These are phyloP conservation scores for Rhizopus delemar DNA, from an alignment of 371 early-diverging fungal species.

Conservation along the genomic window DNA sequence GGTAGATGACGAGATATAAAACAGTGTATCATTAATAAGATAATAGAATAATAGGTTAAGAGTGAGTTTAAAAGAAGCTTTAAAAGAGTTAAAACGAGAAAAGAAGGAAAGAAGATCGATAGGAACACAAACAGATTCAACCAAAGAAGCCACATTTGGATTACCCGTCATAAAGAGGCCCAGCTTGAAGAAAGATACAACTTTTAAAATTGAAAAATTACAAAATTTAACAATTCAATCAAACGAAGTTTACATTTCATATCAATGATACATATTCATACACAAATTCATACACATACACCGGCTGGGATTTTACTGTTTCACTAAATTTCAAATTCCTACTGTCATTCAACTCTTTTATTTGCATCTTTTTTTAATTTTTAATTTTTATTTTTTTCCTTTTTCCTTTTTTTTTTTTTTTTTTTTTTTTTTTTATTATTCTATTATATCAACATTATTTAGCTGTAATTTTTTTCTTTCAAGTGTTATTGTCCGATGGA, in stretches of 20 bases:
- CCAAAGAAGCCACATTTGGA: neutral
- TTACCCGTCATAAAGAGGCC: too few species aligned
- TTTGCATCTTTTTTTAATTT: neutral
- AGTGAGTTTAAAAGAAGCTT: neutral
- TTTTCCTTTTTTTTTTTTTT: neutral
- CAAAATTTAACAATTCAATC: too few species aligned
- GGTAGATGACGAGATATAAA: constrained; percentile 5
- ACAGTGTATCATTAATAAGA: too few species aligned
- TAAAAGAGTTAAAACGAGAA: neutral
- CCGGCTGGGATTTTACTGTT: neutral
- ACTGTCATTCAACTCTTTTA: constrained; percentile 1
- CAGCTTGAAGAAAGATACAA: neutral
- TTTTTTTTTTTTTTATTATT: neutral
- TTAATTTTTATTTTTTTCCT: neutral
- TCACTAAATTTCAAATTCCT: constrained; percentile 1
- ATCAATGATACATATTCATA: too few species aligned
- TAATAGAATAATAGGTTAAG: neutral
- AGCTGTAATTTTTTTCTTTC: neutral
- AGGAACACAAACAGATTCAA: constrained; percentile 4
- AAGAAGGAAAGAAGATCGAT: neutral
- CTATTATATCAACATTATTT: neutral
- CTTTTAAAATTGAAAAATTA: too few species aligned
- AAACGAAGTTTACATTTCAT: too few species aligned
- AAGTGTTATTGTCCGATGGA: constrained; percentile 10
- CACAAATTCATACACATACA: too few species aligned